Base-by-base conservation (phyloP, 2,329 filamentous ascomycete species). In the Ceratocystis alfenasii region DNA sequence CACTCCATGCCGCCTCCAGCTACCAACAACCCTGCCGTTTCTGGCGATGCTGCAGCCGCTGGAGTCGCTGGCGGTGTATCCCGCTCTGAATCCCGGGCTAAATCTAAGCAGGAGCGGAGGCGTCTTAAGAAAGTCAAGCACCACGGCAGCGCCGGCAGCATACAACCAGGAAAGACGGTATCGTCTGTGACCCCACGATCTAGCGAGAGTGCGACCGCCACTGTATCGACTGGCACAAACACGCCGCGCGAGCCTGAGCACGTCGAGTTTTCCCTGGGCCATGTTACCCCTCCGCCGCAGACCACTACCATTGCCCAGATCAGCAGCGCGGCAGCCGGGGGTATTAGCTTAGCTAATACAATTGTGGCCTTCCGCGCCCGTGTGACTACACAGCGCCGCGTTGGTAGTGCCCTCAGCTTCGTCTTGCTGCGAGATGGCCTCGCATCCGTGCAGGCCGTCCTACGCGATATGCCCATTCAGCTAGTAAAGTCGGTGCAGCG, bases 401-500 rank as follows among this genome's bases (percentile, higher is more conserved):
- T 96, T 77, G 93, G 90, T 73, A 82, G 89, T 70, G 87, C 88
- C 70, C 80, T 96, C 44, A 89, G 90, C 71, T 96, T 96, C 75
- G 78, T 96, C 55, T 83, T 95, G 67, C 87, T 96, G 72, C 87
- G 92, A 65, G 90, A 96, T 75, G 88, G 92, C 76, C 85, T 88
- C 12, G 81, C 83, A 69, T 94, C 90, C 28, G 84, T 96, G 63
- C 92, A 96, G 75, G 91, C 90, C 68, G 89, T 96, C 2, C 78
- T 96, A 17, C 60, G 64, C 17, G 63, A 50, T 41, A 63, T 68
- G 2, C 61, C 67, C 5, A 7, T 69, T 82, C 84, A 88, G 71
- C 93, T 96, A 81, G 80, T 96, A 33, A 87, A 89, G 72, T 95
- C 90, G 88, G 89, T 89, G 2, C 89, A 95, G 75, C 89, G 90